These are phyloP conservation scores for Ogataea ramenticola DNA, from an alignment of 805 yeast genomes.

Conservation along the genomic window DNA sequence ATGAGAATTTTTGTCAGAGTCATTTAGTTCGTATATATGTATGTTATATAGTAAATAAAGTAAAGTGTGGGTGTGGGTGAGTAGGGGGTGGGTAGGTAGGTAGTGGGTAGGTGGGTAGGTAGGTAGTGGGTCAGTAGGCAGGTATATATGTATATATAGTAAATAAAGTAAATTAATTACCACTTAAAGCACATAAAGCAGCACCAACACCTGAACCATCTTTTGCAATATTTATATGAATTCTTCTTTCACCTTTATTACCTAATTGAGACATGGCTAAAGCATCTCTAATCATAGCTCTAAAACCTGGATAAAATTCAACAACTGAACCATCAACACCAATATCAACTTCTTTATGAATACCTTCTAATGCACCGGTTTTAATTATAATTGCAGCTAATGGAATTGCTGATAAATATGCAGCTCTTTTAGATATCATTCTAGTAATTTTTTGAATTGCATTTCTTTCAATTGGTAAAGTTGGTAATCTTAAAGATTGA, in stretches of 20 bases:
- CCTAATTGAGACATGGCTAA: slow-evolving; percentile 64
- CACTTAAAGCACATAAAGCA: slow-evolving; percentile 71
- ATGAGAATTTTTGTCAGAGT: no score
- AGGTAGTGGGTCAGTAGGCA: no score
- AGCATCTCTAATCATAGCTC: slow-evolving; percentile 74
- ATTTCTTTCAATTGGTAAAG: slow-evolving; percentile 62
- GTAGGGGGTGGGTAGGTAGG: no score
- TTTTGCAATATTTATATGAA: slow-evolving; percentile 75
- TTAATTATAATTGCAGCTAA: slow-evolving; percentile 71
- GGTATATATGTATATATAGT: no score
- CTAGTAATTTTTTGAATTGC: slow-evolving; percentile 68
- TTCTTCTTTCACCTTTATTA: slow-evolving; percentile 64
- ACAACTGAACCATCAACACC: slow-evolving; percentile 96
- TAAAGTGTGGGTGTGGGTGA: no score
- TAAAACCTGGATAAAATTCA: slow-evolving; percentile 88
- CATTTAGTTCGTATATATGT: no score
- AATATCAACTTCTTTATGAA: slow-evolving; percentile 73
- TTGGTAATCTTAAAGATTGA: slow-evolving; percentile 62
- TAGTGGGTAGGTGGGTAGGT: no score
- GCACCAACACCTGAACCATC: slow-evolving; percentile 99
- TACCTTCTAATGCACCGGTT: slow-evolving; percentile 57
- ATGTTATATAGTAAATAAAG: no score
- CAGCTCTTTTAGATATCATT: slow-evolving; percentile 85
- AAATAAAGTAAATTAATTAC: slow-evolving; percentile 1
- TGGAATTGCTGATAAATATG: slow-evolving; percentile 82